Conservation (phyloP, 768 basidiomycete species). For the Sarcodon aspratus region DNA sequence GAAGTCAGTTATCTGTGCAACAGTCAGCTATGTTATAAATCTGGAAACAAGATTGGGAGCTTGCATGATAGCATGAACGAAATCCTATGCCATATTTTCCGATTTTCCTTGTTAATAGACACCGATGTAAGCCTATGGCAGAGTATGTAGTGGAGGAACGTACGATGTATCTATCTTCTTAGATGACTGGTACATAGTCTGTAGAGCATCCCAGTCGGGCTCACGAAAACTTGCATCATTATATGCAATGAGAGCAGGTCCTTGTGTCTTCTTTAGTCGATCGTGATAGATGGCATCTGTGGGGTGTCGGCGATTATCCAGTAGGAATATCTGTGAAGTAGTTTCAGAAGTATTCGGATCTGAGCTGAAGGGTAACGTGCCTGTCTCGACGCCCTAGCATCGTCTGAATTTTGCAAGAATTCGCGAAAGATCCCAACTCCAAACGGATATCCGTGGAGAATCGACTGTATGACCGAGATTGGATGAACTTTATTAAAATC, state of each 20-base stretch:
- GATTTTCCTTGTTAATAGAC: constrained; percentile 26
- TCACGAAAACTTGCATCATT: constrained; percentile 32
- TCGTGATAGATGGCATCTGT: constrained; percentile 14
- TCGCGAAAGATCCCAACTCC: constrained; percentile 34
- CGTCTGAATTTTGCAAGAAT: constrained; percentile 37
- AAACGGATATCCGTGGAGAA: constrained; percentile 33
- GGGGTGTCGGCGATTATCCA: constrained; percentile 26
- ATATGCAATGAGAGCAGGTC: constrained; percentile 34
- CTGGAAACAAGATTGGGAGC: constrained; percentile 1
- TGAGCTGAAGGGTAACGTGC: constrained; percentile 13
- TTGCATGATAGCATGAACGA: constrained; percentile 38
- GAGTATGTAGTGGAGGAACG: constrained; percentile 5
- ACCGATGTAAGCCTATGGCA: constrained; percentile 1
- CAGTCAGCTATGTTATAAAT: background rate
- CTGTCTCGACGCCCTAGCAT: constrained; percentile 34
- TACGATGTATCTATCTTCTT: constrained; percentile 34
- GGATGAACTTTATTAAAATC: background rate
- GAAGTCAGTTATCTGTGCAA: constrained; percentile 33
- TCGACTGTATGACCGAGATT: constrained; percentile 10
- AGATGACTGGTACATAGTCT: constrained; percentile 31
- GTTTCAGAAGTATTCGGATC: background rate
- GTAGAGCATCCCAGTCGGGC: constrained; percentile 32
- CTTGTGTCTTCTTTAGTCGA: constrained; percentile 21
- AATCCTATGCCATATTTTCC: constrained; percentile 45
- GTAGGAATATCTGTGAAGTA: constrained; percentile 24